A percentile compares a stretch with the other conserved stretches of the same genome.
phyloP scores from a whole-genome alignment of 768 basidiomycete species.

The Trametes cubensis region DNA sequence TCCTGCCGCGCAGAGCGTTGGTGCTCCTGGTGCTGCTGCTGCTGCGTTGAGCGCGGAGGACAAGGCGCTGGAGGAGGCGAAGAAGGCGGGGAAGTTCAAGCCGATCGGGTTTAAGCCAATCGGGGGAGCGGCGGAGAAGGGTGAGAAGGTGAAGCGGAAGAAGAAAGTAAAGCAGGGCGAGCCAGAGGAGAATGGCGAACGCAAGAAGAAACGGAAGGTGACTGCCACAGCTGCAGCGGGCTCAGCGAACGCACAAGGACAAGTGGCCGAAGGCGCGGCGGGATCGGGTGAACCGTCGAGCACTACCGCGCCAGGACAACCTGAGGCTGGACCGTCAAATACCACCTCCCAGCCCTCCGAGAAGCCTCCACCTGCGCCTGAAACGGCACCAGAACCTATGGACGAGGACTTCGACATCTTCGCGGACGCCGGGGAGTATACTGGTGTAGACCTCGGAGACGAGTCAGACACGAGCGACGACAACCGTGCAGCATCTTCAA shows the following conservation, averaged over 20 bases:
- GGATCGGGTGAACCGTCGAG: neutral
- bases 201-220: conserved; percentile 63
- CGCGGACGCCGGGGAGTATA: conserved; percentile 81
- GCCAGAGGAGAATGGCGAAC: conserved; percentile 39
- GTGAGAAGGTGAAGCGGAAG: conserved; percentile 54
- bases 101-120: conserved; percentile 70
- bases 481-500: neutral
- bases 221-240: neutral
- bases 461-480: conserved; percentile 39
- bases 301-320: neutral
- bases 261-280: neutral
- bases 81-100: conserved; percentile 49
- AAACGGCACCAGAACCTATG: conserved; percentile 43
- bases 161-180: conserved; percentile 44
- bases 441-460: conserved; percentile 61
- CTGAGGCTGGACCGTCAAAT: conserved; percentile 27
- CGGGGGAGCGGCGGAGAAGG: conserved; percentile 36
- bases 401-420: conserved; percentile 89
- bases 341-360: conserved; percentile 19
- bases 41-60: conserved; percentile 26
- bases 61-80: conserved; percentile 39
- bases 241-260: neutral
- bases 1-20: conserved; percentile 21
- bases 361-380: conserved; percentile 34
- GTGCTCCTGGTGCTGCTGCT: conserved; percentile 22